A percentile compares a stretch with the other conserved stretches of the same genome.
Evolutionary conservation across 192 early-diverging fungal genomes (phyloP).

Genomic region (Coemansia sp.): DNA sequence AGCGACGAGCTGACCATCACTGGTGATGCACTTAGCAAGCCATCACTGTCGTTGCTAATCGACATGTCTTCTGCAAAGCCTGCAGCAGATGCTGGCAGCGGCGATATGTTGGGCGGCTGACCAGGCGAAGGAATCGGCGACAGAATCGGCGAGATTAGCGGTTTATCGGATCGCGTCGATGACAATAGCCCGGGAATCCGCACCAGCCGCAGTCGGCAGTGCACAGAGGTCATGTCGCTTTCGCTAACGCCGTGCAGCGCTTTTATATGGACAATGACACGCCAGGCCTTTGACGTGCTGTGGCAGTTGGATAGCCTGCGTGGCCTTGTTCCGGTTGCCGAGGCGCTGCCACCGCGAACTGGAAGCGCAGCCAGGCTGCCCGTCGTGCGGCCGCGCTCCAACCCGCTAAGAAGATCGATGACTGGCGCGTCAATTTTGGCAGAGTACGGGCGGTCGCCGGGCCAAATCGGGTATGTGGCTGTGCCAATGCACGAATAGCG

Average conservation of each 20-base stretch:
- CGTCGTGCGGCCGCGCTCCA: slow-evolving; percentile 22
- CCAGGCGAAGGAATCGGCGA: neutral
- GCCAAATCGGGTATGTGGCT: slow-evolving; percentile 39
- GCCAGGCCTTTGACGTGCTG: slow-evolving; percentile 25
- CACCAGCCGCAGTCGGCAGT: slow-evolving; percentile 38
- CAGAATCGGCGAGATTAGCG: slow-evolving; percentile 10
- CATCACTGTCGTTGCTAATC: too few relatives aligned
- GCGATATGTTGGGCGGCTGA: neutral
- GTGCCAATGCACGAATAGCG: slow-evolving; percentile 41
- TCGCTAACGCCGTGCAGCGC: slow-evolving; percentile 28
- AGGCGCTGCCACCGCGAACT: neutral
- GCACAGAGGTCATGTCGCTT: slow-evolving; percentile 28
- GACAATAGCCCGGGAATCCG: slow-evolving; percentile 22
- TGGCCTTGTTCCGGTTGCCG: neutral
- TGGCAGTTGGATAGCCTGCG: neutral
- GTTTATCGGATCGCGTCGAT: neutral
- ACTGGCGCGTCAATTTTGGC: slow-evolving; percentile 41
- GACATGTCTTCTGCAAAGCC: neutral
- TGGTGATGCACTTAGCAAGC: too few relatives aligned
- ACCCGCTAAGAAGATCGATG: slow-evolving; percentile 24
- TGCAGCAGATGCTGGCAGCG: neutral
- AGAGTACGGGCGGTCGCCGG: slow-evolving; percentile 34
- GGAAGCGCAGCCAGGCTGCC: slow-evolving; percentile 40
- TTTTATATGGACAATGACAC: slow-evolving; percentile 36
- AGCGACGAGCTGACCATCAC: slow-evolving; percentile 16